phyloP scores from a whole-genome alignment of 768 basidiomycete genomes.

The Hygrocybe coccinea region DNA sequence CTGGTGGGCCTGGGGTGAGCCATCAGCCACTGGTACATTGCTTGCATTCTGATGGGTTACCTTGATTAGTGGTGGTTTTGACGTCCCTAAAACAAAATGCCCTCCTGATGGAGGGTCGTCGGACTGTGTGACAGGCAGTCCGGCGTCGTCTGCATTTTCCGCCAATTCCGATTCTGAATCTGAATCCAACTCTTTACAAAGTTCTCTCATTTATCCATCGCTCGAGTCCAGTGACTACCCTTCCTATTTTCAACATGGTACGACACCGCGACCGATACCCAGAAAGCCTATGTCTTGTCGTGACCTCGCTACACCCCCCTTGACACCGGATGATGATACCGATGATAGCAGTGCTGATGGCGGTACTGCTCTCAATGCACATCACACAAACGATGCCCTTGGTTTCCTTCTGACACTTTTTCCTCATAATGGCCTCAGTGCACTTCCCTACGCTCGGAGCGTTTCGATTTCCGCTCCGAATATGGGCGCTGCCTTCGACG shows the following conservation, averaged over 20 bases:
- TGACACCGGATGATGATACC: constrained; percentile 68
- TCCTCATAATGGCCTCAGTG: constrained; percentile 62
- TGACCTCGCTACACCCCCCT: constrained; percentile 63
- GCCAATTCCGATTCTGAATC: constrained; percentile 36
- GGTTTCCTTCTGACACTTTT: constrained; percentile 78
- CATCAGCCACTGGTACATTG: not conserved
- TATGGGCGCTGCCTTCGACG: constrained; percentile 67
- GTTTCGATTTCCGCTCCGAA: constrained; percentile 69
- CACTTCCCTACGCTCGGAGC: constrained; percentile 68
- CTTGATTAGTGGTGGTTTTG: constrained; percentile 83
- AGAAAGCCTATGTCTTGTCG: constrained; percentile 25
- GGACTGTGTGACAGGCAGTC: constrained; percentile 91
- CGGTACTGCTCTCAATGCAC: constrained; percentile 32
- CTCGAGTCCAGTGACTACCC: not conserved
- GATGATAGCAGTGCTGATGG: constrained; percentile 37
- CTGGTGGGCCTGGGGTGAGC: constrained; percentile 86
- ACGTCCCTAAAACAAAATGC: constrained; percentile 87
- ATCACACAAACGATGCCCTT: constrained; percentile 59
- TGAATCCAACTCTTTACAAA: constrained; percentile 13
- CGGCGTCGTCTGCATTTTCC: constrained; percentile 55
- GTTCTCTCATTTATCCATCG: constrained; percentile 10
- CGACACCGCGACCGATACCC: constrained; percentile 4
- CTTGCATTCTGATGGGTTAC: constrained; percentile 5
- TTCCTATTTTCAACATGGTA: not conserved
- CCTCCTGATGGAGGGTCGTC: constrained; percentile 94